Percentiles rank a stretch among this genome's conserved stretches.
phyloP scores from a whole-genome alignment of 768 basidiomycete species.

The Hypholoma sublateritium region DNA sequence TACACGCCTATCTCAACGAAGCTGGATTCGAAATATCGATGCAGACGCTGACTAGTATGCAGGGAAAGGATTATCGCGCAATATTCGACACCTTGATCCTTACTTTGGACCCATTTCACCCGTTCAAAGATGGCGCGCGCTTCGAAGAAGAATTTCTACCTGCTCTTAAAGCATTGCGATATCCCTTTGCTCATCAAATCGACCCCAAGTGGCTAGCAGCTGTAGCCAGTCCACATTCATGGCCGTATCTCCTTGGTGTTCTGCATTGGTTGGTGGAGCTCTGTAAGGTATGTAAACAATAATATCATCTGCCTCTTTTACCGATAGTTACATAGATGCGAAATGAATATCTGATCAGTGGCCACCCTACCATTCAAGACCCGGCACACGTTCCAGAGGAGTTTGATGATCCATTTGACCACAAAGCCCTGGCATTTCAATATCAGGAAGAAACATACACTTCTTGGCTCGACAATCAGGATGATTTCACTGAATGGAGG shows the following conservation, averaged over 20 bases:
- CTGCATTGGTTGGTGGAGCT: conserved; percentile 91
- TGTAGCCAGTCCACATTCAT: conserved; percentile 88
- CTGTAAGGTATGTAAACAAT: conserved; percentile 59
- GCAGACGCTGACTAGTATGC: conserved; percentile 72
- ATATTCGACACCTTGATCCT: conserved; percentile 81
- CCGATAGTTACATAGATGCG: conserved; percentile 27
- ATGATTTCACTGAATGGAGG: conserved; percentile 70
- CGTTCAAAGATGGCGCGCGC: conserved; percentile 44
- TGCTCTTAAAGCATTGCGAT: conserved; percentile 72
- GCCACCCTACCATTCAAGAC: conserved; percentile 68
- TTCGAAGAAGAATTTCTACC: conserved; percentile 84
- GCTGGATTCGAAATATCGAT: conserved; percentile 68
- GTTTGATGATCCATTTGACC: conserved; percentile 73
- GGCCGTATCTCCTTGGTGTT: conserved; percentile 86
- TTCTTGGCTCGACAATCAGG: conserved; percentile 64
- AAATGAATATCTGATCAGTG: conserved; percentile 54
- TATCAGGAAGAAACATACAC: conserved; percentile 70
- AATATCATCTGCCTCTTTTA: conserved; percentile 8
- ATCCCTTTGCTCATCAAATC: conserved; percentile 78
- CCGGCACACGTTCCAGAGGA: conserved; percentile 64
- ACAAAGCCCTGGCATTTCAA: conserved; percentile 75
- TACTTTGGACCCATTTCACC: conserved; percentile 69
- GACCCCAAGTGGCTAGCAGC: conserved; percentile 87
- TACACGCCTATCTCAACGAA: conserved; percentile 64
- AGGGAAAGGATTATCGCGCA: conserved; percentile 81